Conservation (phyloP, 169 alveolate species). For the Babesia ovata region DNA sequence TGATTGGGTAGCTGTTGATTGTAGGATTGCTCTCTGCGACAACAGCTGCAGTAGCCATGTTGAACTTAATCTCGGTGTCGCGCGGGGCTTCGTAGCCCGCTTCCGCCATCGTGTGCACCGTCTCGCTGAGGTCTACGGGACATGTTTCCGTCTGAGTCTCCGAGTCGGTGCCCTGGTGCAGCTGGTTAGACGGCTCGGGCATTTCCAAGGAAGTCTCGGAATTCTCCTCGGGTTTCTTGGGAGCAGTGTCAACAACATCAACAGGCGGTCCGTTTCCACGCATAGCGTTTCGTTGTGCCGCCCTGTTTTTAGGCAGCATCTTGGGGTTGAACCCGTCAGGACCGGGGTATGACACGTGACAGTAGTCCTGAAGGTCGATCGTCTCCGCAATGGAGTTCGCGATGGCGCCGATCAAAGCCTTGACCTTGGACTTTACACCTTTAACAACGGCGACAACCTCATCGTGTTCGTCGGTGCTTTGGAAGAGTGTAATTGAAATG, state of each 20-base stretch:
- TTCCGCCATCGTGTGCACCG: not conserved
- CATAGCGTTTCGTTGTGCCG: not conserved
- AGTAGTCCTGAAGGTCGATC: conserved; percentile 42
- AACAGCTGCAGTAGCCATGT: conserved; percentile 12
- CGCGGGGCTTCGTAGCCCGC: too few species aligned
- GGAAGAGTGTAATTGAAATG: conserved; percentile 57
- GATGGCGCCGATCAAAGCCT: conserved; percentile 46
- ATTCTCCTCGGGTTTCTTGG: not conserved
- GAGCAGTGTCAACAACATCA: not conserved
- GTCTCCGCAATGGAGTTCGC: conserved; percentile 63
- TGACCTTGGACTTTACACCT: conserved; percentile 52
- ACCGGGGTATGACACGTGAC: conserved; percentile 52
- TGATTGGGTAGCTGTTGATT: conserved; percentile 10
- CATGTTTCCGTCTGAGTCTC: conserved; percentile 8
- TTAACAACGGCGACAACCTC: conserved; percentile 61
- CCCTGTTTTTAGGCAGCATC: conserved; percentile 11
- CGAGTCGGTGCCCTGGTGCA: not conserved
- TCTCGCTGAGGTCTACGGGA: not conserved
- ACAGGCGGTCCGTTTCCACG: not conserved
- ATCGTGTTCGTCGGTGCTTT: conserved; percentile 39
- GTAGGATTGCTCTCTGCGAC: conserved; percentile 7
- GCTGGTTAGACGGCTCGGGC: not conserved
- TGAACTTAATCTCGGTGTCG: not conserved
- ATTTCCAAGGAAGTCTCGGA: not conserved
- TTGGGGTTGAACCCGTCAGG: conserved; percentile 28